Evolutionary conservation across 176 grass and related monocot genomes (phyloP).

Genomic region (Eragrostis nindensis): DNA sequence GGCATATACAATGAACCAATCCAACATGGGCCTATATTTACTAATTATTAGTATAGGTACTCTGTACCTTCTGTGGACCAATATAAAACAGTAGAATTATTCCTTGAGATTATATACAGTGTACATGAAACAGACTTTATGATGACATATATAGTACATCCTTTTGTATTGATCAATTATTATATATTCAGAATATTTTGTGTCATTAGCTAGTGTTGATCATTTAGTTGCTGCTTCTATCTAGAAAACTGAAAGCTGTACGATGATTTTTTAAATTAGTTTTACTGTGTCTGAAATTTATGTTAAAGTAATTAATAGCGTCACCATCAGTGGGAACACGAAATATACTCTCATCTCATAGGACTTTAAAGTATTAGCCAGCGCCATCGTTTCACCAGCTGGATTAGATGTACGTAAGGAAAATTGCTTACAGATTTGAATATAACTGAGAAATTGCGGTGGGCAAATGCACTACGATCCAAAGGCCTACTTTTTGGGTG

Average conservation of each 20-base stretch:
- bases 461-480: neutral
- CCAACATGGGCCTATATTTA: neutral
- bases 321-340: neutral
- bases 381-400: neutral
- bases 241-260: neutral
- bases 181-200: neutral
- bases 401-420: neutral
- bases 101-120: neutral
- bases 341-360: neutral
- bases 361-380: no score
- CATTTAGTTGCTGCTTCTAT: neutral
- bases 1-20: neutral
- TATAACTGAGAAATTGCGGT: neutral
- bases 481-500: conserved; percentile 33
- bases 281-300: neutral
- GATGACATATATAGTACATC: neutral
- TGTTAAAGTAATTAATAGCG: neutral
- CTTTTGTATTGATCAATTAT: neutral
- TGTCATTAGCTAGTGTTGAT: neutral
- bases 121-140: neutral
- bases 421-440: neutral
- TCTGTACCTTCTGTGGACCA: neutral
- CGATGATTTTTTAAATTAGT: neutral
- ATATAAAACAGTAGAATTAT: neutral
- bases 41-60: neutral